A percentile compares a stretch with the other conserved stretches of the same genome.
Evolutionary conservation across 2,329 filamentous ascomycete species (phyloP).

Genomic region (Dothidotthia symphoricarpi): DNA sequence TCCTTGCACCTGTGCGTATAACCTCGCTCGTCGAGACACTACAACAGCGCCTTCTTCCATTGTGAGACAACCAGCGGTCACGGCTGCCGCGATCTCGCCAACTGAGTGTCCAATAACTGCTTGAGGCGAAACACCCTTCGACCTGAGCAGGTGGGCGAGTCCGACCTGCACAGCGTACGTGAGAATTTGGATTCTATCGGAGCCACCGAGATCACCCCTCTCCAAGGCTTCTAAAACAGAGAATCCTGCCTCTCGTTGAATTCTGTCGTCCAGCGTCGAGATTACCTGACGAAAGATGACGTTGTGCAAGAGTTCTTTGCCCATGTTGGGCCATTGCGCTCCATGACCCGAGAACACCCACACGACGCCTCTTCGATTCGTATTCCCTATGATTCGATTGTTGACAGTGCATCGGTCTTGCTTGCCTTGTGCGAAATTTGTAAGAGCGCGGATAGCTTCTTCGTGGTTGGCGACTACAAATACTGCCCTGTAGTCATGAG

Average conservation of each 20-base stretch:
- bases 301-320: constrained; percentile 35
- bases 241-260: constrained; percentile 19
- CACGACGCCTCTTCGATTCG: constrained; percentile 19
- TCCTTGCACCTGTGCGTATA: constrained; percentile 36
- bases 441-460: constrained; percentile 21
- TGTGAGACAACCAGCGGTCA: constrained; percentile 29
- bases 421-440: constrained; percentile 10
- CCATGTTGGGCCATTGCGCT: constrained; percentile 47
- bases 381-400: constrained; percentile 11
- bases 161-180: constrained; percentile 42
- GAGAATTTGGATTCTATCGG: constrained; percentile 35
- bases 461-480: constrained; percentile 21
- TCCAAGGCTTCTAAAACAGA: constrained; percentile 18
- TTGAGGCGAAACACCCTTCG: constrained; percentile 31
- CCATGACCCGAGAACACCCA: constrained; percentile 49
- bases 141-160: constrained; percentile 31
- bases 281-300: constrained; percentile 28
- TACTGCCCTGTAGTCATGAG: constrained; percentile 33
- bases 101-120: constrained; percentile 47
- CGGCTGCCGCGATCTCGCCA: constrained; percentile 44
- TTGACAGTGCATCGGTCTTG: constrained; percentile 4
- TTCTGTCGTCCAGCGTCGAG: constrained; percentile 21
- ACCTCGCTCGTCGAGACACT: constrained; percentile 34
- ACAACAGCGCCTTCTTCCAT: constrained; percentile 39
- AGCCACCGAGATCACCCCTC: constrained; percentile 18